These are phyloP conservation scores for Microcyclosporella mali DNA, from an alignment of 2,329 filamentous ascomycete species.

Conservation along the genomic window DNA sequence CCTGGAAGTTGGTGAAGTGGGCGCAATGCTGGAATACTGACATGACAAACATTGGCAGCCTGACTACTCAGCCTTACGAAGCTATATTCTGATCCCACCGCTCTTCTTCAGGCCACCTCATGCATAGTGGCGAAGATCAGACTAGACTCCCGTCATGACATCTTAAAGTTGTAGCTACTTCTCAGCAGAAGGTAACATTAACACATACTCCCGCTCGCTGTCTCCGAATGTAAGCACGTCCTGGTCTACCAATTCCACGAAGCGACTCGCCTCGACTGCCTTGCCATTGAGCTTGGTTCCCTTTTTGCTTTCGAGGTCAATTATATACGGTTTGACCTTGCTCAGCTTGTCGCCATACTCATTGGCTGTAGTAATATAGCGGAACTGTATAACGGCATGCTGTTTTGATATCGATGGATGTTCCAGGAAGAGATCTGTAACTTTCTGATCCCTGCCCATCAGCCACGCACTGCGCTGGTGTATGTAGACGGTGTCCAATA, in stretches of 20 bases:
- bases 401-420: constrained; percentile 34
- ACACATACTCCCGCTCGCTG: constrained; percentile 88
- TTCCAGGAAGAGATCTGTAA: constrained; percentile 58
- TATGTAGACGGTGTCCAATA: constrained; percentile 76
- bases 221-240: constrained; percentile 85
- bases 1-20: no score
- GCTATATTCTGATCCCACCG: no score
- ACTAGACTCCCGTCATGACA: no score
- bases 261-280: constrained; percentile 66
- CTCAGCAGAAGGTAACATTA: constrained; percentile 61
- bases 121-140: no score
- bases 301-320: constrained; percentile 90
- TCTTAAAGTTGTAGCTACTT: constrained; percentile 2
- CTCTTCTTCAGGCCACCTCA: no score
- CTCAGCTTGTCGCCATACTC: constrained; percentile 81
- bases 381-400: constrained; percentile 91
- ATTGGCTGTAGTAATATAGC: constrained; percentile 73
- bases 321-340: constrained; percentile 68
- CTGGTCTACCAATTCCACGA: constrained; percentile 78
- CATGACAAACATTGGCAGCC: no score
- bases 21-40: no score
- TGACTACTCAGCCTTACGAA: no score
- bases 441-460: constrained; percentile 69
- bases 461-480: constrained; percentile 80
- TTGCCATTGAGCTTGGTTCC: constrained; percentile 77